phyloP scores from a whole-genome alignment of 208 protist species.

The Trypanosoma scelopori region DNA sequence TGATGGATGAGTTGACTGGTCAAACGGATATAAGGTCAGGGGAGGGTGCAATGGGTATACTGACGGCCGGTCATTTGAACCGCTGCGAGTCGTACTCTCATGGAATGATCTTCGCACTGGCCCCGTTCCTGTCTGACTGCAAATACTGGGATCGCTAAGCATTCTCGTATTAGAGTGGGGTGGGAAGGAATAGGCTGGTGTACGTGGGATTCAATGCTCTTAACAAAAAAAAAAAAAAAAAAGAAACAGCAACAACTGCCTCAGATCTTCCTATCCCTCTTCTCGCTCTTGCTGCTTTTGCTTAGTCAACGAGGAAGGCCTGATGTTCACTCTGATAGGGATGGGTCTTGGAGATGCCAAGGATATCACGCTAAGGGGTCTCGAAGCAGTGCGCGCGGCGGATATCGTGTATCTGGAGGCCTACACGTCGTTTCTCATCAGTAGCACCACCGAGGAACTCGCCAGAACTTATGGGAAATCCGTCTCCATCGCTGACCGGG shows the following conservation, averaged over 20 bases:
- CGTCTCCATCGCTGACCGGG: constrained; percentile 94
- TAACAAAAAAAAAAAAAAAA: no score
- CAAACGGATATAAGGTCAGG: constrained; percentile 72
- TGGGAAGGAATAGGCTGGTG: no score
- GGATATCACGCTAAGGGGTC: constrained; percentile 98
- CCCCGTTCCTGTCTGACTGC: constrained; percentile 68
- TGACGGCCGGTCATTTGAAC: constrained; percentile 65
- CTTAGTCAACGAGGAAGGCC: constrained; percentile 2
- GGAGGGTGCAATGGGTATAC: constrained; percentile 79
- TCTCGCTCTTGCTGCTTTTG: constrained; percentile 1
- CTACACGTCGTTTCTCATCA: constrained; percentile 98
- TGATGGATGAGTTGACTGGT: constrained; percentile 77
- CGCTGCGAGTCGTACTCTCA: constrained; percentile 68
- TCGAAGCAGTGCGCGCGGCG: constrained; percentile 93
- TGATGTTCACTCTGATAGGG: constrained; percentile 94
- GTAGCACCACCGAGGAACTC: constrained; percentile 71
- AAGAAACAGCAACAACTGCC: no score
- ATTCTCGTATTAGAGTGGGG: constrained; percentile 7
- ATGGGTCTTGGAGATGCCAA: constrained; percentile 97
- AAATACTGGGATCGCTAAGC: constrained; percentile 57
- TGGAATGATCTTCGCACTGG: constrained; percentile 78
- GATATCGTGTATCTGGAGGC: constrained; percentile 97
- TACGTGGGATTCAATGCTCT: no score
- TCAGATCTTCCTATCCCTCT: neutral
- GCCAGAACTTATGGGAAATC: constrained; percentile 88